These are phyloP conservation scores for Calonectria pauciramosa DNA, from an alignment of 2,329 filamentous ascomycete genomes.

Conservation along the genomic window DNA sequence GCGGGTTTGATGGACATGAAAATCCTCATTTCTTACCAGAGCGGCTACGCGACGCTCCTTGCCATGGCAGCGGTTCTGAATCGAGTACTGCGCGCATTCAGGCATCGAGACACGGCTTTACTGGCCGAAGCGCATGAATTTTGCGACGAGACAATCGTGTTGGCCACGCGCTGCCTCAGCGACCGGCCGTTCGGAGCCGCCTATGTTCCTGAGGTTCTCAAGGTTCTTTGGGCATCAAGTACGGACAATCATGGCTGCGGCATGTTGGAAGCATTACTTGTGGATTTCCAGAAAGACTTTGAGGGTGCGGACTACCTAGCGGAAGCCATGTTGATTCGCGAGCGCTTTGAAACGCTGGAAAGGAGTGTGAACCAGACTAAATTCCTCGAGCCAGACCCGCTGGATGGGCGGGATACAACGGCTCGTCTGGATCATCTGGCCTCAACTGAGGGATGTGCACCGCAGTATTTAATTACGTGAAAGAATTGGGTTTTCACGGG, in stretches of 20 bases:
- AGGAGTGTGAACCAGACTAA: not conserved
- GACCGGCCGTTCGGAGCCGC: slow-evolving; percentile 34
- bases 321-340: slow-evolving; percentile 28
- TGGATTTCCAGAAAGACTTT: slow-evolving; percentile 36
- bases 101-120: not conserved
- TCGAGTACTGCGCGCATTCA: slow-evolving; percentile 28
- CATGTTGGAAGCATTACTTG: slow-evolving; percentile 28
- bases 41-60: slow-evolving; percentile 32
- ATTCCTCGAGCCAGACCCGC: not conserved
- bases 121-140: slow-evolving; percentile 15
- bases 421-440: not conserved
- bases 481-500: no score
- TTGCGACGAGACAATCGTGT: slow-evolving; percentile 29
- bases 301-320: slow-evolving; percentile 32
- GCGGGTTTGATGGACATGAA: slow-evolving; percentile 5
- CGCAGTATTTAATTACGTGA: not conserved
- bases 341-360: slow-evolving; percentile 28
- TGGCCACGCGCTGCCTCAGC: slow-evolving; percentile 28
- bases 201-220: slow-evolving; percentile 34
- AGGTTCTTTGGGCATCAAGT: slow-evolving; percentile 33
- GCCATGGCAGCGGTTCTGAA: slow-evolving; percentile 30
- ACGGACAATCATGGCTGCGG: slow-evolving; percentile 18
- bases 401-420: not conserved
- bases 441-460: not conserved
- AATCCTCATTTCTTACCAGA: slow-evolving; percentile 17